These are phyloP conservation scores for Senna siamea DNA, from an alignment of 306 rosid genomes.

Conservation along the genomic window DNA sequence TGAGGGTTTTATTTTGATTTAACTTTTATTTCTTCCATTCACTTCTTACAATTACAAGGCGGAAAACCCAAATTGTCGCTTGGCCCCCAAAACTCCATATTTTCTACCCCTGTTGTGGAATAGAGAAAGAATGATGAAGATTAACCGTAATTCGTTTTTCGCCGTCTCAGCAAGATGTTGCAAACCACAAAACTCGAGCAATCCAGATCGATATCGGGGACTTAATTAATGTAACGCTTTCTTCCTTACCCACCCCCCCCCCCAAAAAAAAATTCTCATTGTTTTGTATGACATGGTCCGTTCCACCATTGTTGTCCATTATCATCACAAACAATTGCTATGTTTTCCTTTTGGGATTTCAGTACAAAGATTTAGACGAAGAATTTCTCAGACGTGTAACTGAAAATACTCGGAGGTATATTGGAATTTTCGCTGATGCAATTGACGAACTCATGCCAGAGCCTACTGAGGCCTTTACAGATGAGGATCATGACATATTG, in stretches of 20 bases:
- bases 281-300: background rate
- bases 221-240: constrained; percentile 55
- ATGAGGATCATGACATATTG: constrained; percentile 93
- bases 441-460: constrained; percentile 25
- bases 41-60: background rate
- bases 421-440: constrained; percentile 10
- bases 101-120: background rate
- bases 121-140: background rate
- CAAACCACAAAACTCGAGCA: constrained; percentile 77
- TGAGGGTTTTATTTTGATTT: constrained; percentile 35
- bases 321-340: background rate
- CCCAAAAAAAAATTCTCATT: background rate
- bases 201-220: constrained; percentile 86
- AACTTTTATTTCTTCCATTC: background rate
- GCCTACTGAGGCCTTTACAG: constrained; percentile 72
- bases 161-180: constrained; percentile 81
- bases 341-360: constrained; percentile 15
- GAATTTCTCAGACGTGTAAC: constrained; percentile 85
- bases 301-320: background rate
- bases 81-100: constrained; percentile 11
- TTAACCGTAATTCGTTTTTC: constrained; percentile 30
- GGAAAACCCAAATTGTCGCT: constrained; percentile 32
- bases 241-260: constrained; percentile 2
- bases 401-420: constrained; percentile 71
- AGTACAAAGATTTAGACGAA: constrained; percentile 84